Conservation (phyloP, 495 filamentous ascomycete species). For the Jackrogersella minutella region DNA sequence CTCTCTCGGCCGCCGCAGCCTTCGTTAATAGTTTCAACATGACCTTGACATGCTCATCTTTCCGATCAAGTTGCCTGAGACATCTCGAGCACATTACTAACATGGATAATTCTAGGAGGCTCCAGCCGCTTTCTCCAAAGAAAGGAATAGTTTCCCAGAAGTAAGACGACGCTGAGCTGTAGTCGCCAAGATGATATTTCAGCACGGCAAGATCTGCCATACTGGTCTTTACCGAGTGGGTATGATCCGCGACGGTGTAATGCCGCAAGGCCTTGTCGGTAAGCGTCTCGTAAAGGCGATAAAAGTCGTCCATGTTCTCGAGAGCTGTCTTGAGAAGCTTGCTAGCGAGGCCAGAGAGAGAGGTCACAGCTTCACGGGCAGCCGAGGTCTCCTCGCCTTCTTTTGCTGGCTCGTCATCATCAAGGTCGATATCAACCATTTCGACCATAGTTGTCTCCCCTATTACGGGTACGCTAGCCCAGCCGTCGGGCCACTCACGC, state of each 20-base stretch:
- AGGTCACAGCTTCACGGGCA: slow-evolving; percentile 14
- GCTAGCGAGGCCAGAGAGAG: slow-evolving; percentile 59
- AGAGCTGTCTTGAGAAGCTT: slow-evolving; percentile 59
- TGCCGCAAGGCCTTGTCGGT: slow-evolving; percentile 76
- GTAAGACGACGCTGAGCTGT: slow-evolving; percentile 74
- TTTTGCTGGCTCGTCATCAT: slow-evolving; percentile 36
- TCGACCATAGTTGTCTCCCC: slow-evolving; percentile 57
- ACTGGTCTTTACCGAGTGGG: slow-evolving; percentile 75
- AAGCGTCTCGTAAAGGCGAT: slow-evolving; percentile 73
- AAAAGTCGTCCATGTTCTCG: slow-evolving; percentile 58
- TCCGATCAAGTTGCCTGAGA: slow-evolving; percentile 75
- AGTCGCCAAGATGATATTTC: slow-evolving; percentile 78
- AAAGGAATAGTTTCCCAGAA: slow-evolving; percentile 84
- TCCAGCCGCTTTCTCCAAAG: slow-evolving; percentile 84
- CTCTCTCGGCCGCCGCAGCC: slow-evolving; percentile 65
- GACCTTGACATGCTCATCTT: slow-evolving; percentile 81
- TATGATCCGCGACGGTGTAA: slow-evolving; percentile 77
- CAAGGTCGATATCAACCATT: slow-evolving; percentile 66
- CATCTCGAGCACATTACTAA: slow-evolving; percentile 86
- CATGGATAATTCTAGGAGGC: slow-evolving; percentile 78
- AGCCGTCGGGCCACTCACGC: slow-evolving; percentile 79
- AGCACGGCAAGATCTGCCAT: slow-evolving; percentile 87
- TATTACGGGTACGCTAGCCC: slow-evolving; percentile 69
- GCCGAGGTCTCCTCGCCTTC: slow-evolving; percentile 32
- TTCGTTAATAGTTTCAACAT: slow-evolving; percentile 79